These are phyloP conservation scores for Ceratocystis smalleyi DNA, from an alignment of 2,329 filamentous ascomycete species.

Conservation along the genomic window DNA sequence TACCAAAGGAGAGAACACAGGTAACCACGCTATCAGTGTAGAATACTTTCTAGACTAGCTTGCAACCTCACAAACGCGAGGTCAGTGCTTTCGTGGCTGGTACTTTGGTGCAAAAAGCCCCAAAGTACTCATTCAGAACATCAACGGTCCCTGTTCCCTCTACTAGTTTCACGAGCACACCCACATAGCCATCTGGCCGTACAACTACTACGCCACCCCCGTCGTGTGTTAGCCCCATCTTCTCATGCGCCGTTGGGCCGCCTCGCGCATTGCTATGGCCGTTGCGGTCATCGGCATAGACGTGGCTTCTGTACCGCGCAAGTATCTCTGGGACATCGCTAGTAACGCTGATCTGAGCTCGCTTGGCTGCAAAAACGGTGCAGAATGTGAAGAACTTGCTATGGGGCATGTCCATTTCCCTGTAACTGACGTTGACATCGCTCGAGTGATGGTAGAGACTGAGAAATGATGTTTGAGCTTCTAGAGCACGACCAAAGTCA, in stretches of 20 bases:
- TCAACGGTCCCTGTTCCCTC: constrained; percentile 68
- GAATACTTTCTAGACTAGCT: background rate
- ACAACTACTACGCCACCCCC: constrained; percentile 69
- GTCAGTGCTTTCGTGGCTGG: background rate
- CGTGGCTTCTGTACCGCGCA: constrained; percentile 60
- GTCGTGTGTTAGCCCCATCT: constrained; percentile 65
- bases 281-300: constrained; percentile 67
- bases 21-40: background rate
- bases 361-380: constrained; percentile 54
- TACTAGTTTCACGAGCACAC: constrained; percentile 54
- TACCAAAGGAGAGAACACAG: background rate
- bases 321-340: constrained; percentile 55
- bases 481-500: constrained; percentile 53
- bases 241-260: constrained; percentile 50
- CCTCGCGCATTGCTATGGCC: constrained; percentile 39
- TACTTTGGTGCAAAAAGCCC: background rate
- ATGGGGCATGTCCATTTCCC: constrained; percentile 75
- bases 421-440: constrained; percentile 48
- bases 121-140: constrained; percentile 70
- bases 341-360: constrained; percentile 56
- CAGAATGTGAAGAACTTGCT: constrained; percentile 67
- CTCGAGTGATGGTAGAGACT: constrained; percentile 47
- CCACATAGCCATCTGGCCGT: constrained; percentile 75
- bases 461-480: constrained; percentile 57
- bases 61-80: background rate